Percentiles rank a stretch among this genome's conserved stretches.
Evolutionary conservation across 345 rosid species (phyloP).

Genomic region (Rhodamnia argentea): DNA sequence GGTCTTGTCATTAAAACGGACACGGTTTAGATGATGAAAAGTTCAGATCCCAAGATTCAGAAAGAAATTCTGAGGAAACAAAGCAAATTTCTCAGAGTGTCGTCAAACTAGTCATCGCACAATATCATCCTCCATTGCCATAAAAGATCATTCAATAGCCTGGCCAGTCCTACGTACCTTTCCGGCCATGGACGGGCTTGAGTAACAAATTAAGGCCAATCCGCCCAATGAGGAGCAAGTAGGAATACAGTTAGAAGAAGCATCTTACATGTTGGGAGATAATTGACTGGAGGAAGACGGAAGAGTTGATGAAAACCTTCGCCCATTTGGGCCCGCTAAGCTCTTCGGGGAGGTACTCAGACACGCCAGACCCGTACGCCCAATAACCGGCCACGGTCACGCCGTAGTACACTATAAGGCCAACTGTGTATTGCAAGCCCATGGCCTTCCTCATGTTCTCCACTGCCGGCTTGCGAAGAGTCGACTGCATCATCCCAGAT

Average conservation of each 20-base stretch:
- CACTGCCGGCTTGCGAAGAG: constrained; percentile 16
- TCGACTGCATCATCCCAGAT: constrained; percentile 6
- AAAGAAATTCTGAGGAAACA: background rate
- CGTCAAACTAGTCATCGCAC: background rate
- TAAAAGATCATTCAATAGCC: background rate
- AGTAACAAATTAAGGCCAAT: background rate
- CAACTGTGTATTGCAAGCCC: constrained; percentile 11
- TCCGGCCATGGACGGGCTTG: background rate
- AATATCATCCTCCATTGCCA: background rate
- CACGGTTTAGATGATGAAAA: background rate
- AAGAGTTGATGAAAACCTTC: constrained; percentile 10
- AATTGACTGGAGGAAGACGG: constrained; percentile 15
- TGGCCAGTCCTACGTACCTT: background rate
- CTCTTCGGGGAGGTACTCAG: constrained; percentile 15
- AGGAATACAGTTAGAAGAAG: background rate
- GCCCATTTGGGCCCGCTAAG: constrained; percentile 14
- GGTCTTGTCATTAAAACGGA: background rate
- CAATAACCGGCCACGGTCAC: constrained; percentile 15
- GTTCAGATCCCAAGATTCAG: background rate
- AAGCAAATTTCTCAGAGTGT: background rate
- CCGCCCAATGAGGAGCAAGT: background rate
- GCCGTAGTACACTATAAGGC: constrained; percentile 11
- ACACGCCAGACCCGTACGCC: constrained; percentile 23
- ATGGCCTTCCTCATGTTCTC: constrained; percentile 29
- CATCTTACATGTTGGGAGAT: constrained; percentile 18